Conservation (phyloP, 2,329 filamentous ascomycete genomes). For the Metarhizium sp. region DNA sequence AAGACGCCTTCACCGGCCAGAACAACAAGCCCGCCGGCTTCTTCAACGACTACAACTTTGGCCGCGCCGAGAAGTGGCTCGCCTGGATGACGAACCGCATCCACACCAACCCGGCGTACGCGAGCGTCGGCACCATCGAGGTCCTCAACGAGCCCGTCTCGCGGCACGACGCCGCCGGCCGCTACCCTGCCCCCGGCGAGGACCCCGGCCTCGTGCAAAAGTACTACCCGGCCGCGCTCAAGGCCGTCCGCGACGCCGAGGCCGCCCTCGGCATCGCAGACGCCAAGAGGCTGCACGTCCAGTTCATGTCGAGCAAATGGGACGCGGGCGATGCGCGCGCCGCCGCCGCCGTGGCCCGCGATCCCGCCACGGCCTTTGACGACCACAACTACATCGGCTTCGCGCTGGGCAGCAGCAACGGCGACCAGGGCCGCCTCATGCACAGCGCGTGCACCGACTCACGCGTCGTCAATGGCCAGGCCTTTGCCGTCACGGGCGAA, state of each 20-base stretch:
- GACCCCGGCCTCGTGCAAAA: too few relatives aligned
- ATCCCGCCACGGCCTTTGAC: conserved; percentile 43
- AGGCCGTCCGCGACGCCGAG: conserved; percentile 15
- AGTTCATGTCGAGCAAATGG: conserved; percentile 40
- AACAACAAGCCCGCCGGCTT: conserved; percentile 33
- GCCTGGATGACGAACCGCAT: conserved; percentile 45
- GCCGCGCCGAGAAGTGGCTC: conserved; percentile 43
- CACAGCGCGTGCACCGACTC: conserved; percentile 33
- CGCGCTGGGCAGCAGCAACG: conserved; percentile 6
- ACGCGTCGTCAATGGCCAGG: conserved; percentile 25
- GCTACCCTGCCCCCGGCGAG: too few relatives aligned
- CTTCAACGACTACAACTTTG: conserved; percentile 46
- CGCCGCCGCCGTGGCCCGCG: conserved; percentile 9
- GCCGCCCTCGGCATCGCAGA: conserved; percentile 8
- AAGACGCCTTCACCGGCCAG: conserved; percentile 7
- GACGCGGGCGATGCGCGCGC: conserved; percentile 30
- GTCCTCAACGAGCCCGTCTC: conserved; percentile 40
- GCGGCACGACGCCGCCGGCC: too few relatives aligned
- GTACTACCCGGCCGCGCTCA: conserved; percentile 6
- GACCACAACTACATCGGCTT: conserved; percentile 41
- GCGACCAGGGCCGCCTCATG: conserved; percentile 13
- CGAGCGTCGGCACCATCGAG: conserved; percentile 49
- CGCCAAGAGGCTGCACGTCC: conserved; percentile 31
- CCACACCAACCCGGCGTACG: conserved; percentile 37
- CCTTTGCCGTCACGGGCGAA: conserved; percentile 43